These are phyloP conservation scores for Mucor circinelloides DNA, from an alignment of 371 early-diverging fungal species.

Conservation along the genomic window DNA sequence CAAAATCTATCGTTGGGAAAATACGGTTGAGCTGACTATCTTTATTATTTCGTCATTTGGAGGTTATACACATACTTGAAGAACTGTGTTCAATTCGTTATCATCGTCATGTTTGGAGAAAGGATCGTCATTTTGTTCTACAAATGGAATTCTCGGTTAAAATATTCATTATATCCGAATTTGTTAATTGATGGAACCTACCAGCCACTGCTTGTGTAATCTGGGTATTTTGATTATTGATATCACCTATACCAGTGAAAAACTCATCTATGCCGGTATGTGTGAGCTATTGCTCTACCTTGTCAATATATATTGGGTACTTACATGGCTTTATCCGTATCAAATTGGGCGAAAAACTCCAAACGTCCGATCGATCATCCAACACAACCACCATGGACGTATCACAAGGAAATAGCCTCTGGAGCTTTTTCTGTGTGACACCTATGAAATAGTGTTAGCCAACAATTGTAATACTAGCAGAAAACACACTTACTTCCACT, in stretches of 20 bases:
- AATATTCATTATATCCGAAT: not conserved
- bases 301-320: not conserved
- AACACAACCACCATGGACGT: slow-evolving; percentile 97
- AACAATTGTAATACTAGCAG: not conserved
- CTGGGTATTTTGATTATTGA: slow-evolving; percentile 58
- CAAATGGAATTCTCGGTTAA: not conserved
- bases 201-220: slow-evolving; percentile 12
- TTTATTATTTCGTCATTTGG: not conserved
- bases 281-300: not conserved
- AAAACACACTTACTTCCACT: slow-evolving; percentile 69
- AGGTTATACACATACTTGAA: slow-evolving; percentile 37
- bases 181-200: not conserved
- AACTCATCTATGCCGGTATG: slow-evolving; percentile 69
- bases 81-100: slow-evolving; percentile 52
- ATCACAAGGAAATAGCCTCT: slow-evolving; percentile 95
- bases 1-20: slow-evolving; percentile 39
- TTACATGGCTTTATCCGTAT: slow-evolving; percentile 90
- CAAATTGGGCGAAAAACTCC: slow-evolving; percentile 92
- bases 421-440: slow-evolving; percentile 82
- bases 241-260: slow-evolving; percentile 94
- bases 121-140: slow-evolving; percentile 7
- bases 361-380: slow-evolving; percentile 98
- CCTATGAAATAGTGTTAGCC: slow-evolving; percentile 42
- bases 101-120: slow-evolving; percentile 48
- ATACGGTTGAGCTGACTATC: not conserved